Conservation (phyloP, 169 alveolate genomes). For the Plasmodium sp. region DNA sequence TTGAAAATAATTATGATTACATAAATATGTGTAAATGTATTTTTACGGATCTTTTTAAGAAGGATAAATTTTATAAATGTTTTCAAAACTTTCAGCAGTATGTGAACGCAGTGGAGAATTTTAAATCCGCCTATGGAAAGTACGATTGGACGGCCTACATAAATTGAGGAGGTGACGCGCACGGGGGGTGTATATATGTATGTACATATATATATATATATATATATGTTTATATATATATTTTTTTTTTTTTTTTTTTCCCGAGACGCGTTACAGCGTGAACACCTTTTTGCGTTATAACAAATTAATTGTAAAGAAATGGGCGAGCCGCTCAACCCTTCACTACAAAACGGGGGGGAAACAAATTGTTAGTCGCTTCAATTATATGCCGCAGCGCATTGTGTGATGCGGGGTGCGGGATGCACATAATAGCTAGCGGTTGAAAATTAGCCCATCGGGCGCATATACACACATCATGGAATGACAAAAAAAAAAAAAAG, state of each 20-base stretch:
- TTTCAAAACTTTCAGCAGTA: constrained; percentile 62
- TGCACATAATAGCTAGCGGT: neutral
- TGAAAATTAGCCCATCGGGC: neutral
- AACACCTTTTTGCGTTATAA: neutral
- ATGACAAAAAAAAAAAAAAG: neutral
- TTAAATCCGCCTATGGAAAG: constrained; percentile 34
- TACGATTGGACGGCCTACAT: constrained; percentile 67
- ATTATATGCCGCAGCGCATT: neutral
- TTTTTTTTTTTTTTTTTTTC: neutral
- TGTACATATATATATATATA: neutral
- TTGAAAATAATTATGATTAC: constrained; percentile 74
- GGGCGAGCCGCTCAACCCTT: neutral
- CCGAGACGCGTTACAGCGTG: neutral
- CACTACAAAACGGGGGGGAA: neutral
- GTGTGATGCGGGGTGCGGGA: neutral
- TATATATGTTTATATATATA: neutral
- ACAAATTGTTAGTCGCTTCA: neutral
- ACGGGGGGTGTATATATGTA: neutral
- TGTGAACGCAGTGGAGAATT: constrained; percentile 58
- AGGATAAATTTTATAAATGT: constrained; percentile 72
- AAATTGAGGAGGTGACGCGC: neutral
- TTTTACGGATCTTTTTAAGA: constrained; percentile 64
- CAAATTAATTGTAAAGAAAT: neutral
- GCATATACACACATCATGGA: neutral
- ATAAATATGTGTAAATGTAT: constrained; percentile 73